Evolutionary conservation across 2,329 filamentous ascomycete genomes (phyloP).

Genomic region (Aspergillus fischeri): DNA sequence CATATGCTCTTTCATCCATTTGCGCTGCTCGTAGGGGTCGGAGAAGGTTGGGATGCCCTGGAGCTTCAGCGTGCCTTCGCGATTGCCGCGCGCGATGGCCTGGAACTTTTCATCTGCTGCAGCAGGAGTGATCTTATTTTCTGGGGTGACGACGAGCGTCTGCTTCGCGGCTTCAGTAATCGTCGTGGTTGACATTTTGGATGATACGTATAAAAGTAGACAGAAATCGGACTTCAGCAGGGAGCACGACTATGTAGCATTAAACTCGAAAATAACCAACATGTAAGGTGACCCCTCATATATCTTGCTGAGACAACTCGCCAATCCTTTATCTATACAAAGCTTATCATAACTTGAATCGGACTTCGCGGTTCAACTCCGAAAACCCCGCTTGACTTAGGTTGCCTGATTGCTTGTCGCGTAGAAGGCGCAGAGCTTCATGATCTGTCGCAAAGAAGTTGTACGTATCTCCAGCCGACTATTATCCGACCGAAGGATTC

Average conservation of each 20-base stretch:
- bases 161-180: constrained; percentile 7
- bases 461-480: neutral
- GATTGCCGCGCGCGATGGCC: constrained; percentile 32
- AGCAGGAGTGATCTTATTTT: constrained; percentile 17
- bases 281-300: neutral
- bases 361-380: neutral
- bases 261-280: neutral
- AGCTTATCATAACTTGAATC: neutral
- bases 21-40: constrained; percentile 43
- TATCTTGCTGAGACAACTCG: neutral
- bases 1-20: constrained; percentile 51
- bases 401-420: neutral
- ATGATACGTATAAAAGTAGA: neutral
- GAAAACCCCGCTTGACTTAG: neutral
- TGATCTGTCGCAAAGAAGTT: neutral
- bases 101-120: constrained; percentile 29
- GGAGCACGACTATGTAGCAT: neutral
- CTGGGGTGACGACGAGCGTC: constrained; percentile 9
- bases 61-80: constrained; percentile 33
- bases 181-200: constrained; percentile 8
- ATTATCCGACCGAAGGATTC: neutral
- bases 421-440: neutral
- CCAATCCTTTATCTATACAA: neutral
- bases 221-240: neutral
- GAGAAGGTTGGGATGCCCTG: constrained; percentile 37